Percentiles rank a stretch among this genome's conserved stretches.
Conservation (phyloP, 2,329 filamentous ascomycete species). For the Eurotiales sp. region DNA sequence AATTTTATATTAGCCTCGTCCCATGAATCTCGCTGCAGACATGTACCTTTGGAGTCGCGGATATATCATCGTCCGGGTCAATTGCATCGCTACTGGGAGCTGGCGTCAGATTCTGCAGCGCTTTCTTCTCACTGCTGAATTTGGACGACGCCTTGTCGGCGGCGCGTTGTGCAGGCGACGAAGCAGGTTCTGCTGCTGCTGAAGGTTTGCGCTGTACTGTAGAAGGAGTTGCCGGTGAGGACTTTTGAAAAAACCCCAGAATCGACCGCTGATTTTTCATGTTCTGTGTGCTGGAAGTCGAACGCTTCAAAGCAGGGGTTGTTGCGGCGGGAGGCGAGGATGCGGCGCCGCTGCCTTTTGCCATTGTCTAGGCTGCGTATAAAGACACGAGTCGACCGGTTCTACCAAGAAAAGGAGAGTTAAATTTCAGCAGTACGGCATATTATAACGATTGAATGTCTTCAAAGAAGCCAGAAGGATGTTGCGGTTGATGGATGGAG, state of each 20-base stretch:
- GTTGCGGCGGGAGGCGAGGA: slow-evolving; percentile 32
- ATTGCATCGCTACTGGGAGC: slow-evolving; percentile 75
- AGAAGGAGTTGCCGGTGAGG: slow-evolving; percentile 44
- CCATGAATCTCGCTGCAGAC: slow-evolving; percentile 38
- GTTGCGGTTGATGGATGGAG: not conserved
- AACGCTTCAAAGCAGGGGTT: slow-evolving; percentile 37
- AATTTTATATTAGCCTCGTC: no score
- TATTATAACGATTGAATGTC: no score
- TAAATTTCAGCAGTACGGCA: not conserved
- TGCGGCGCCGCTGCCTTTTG: slow-evolving; percentile 32
- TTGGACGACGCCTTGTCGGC: slow-evolving; percentile 34
- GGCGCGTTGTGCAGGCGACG: slow-evolving; percentile 34
- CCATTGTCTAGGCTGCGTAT: slow-evolving; percentile 27
- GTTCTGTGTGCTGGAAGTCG: slow-evolving; percentile 40
- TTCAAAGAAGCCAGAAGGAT: no score
- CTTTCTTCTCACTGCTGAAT: slow-evolving; percentile 30
- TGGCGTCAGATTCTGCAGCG: slow-evolving; percentile 59
- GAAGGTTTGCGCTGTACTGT: slow-evolving; percentile 14
- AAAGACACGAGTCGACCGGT: slow-evolving; percentile 19
- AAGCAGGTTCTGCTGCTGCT: slow-evolving; percentile 31
- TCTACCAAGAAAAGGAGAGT: no score
- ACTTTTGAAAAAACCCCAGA: slow-evolving; percentile 71
- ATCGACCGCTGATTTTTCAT: slow-evolving; percentile 68
- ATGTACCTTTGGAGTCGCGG: slow-evolving; percentile 42
- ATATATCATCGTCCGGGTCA: slow-evolving; percentile 59